These are phyloP conservation scores for Chaetomium strumarium DNA, from an alignment of 2,329 filamentous ascomycete genomes.

Conservation along the genomic window DNA sequence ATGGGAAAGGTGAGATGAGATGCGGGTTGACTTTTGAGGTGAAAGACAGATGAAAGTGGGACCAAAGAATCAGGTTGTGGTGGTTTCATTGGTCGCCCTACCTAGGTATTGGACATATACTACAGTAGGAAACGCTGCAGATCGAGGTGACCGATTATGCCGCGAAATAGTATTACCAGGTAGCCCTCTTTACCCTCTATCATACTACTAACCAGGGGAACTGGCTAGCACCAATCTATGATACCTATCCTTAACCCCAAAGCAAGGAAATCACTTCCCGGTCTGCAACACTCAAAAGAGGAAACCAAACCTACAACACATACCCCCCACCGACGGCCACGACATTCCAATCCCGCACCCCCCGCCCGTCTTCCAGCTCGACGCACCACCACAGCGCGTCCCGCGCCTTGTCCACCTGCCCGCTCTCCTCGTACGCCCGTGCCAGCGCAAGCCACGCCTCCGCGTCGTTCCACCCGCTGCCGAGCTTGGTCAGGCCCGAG, in stretches of 20 bases:
- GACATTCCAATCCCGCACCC: slow-evolving; percentile 71
- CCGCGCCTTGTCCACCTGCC: slow-evolving; percentile 80
- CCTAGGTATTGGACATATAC: too few species aligned
- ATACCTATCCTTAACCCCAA: background rate
- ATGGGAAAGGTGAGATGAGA: too few species aligned
- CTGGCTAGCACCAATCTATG: background rate
- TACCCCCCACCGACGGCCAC: slow-evolving; percentile 56
- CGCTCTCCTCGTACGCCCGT: slow-evolving; percentile 79
- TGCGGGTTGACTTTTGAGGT: background rate
- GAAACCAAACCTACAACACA: slow-evolving; percentile 48
- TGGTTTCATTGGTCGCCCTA: background rate
- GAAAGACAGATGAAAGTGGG: background rate
- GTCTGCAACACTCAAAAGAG: too few species aligned
- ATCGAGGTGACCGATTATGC: too few species aligned
- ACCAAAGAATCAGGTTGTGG: background rate
- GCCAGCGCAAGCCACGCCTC: slow-evolving; percentile 92
- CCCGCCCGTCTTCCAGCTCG: slow-evolving; percentile 80
- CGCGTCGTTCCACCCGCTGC: slow-evolving; percentile 80
- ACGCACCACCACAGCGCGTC: slow-evolving; percentile 97
- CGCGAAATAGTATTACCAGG: too few species aligned
- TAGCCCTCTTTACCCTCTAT: too few species aligned
- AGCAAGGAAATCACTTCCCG: background rate
- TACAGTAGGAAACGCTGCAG: too few species aligned
- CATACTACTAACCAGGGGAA: too few species aligned
- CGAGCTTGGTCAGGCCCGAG: slow-evolving; percentile 75